Evolutionary conservation across 371 early-diverging fungal genomes (phyloP).

Genomic region (Smittium culicis): DNA sequence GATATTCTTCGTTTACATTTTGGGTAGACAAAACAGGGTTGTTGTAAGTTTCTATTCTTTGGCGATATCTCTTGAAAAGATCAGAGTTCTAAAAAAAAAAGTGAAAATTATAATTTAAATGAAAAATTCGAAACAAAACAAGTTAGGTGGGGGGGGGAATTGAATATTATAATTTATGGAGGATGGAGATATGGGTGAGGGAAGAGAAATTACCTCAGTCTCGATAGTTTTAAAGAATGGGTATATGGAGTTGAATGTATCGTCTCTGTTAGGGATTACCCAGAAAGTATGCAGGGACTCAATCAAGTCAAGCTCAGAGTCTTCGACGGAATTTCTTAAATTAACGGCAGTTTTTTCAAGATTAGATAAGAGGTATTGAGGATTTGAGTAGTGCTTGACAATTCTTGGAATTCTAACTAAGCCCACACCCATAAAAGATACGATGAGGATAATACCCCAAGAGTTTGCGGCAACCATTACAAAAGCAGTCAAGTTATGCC

Average conservation of each 20-base stretch:
- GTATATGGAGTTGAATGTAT: conserved; percentile 7
- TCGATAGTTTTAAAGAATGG: neutral
- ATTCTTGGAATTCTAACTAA: conserved; percentile 74
- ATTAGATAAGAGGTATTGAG: conserved; percentile 41
- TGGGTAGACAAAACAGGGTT: conserved; percentile 7
- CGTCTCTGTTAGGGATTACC: conserved; percentile 18
- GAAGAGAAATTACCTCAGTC: neutral
- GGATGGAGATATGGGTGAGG: neutral
- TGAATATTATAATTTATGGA: neutral
- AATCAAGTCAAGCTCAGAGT: conserved; percentile 25
- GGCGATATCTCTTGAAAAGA: conserved; percentile 17
- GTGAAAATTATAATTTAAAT: no score
- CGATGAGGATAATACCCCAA: conserved; percentile 77
- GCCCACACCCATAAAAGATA: conserved; percentile 83
- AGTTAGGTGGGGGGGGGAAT: neutral
- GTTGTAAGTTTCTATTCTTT: conserved; percentile 9
- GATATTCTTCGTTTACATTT: conserved; percentile 20
- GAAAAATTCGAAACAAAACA: no score
- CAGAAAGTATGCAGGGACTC: conserved; percentile 22
- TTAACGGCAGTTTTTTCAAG: conserved; percentile 52
- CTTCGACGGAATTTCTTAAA: conserved; percentile 50
- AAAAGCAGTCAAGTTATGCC: conserved; percentile 54
- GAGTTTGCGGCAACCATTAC: conserved; percentile 88
- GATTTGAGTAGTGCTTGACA: conserved; percentile 61
- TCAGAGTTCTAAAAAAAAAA: conserved; percentile 11